Percentiles rank a stretch among this genome's conserved stretches.
These are phyloP conservation scores for Myxozyma monticola DNA, from an alignment of 805 yeast genomes.

Conservation along the genomic window DNA sequence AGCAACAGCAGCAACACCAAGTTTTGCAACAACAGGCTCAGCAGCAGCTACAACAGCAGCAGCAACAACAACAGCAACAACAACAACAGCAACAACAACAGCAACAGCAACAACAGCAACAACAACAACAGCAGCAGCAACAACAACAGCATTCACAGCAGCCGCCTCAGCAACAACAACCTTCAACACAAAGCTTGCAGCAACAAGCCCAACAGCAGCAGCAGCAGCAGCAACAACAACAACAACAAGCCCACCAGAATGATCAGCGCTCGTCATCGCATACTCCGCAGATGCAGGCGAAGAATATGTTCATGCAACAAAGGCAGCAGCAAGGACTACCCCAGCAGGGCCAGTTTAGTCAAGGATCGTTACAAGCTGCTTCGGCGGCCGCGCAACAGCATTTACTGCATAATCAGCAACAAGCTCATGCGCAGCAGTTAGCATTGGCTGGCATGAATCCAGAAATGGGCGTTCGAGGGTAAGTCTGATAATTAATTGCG, in stretches of 20 bases:
- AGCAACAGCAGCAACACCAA: constrained; percentile 5
- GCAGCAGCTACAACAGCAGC: constrained; percentile 3
- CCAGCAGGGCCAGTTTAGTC: constrained; percentile 6
- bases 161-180: constrained; percentile 11
- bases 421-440: constrained; percentile 19
- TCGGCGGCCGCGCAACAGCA: constrained; percentile 10
- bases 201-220: neutral
- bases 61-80: neutral
- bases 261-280: neutral
- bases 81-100: constrained; percentile 10
- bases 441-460: constrained; percentile 5
- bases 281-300: constrained; percentile 2
- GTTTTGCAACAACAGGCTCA: constrained; percentile 1
- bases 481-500: no score
- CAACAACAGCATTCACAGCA: constrained; percentile 13
- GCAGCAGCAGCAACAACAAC: constrained; percentile 7
- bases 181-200: constrained; percentile 1
- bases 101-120: constrained; percentile 6
- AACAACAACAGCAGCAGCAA: constrained; percentile 9
- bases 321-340: neutral
- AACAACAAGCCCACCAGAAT: neutral
- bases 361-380: neutral
- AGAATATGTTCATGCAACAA: neutral
- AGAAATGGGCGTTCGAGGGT: neutral
- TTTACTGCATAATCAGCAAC: constrained; percentile 21